Conservation (phyloP, 176 grass and related monocot genomes). For the Musa troglodytarum region DNA sequence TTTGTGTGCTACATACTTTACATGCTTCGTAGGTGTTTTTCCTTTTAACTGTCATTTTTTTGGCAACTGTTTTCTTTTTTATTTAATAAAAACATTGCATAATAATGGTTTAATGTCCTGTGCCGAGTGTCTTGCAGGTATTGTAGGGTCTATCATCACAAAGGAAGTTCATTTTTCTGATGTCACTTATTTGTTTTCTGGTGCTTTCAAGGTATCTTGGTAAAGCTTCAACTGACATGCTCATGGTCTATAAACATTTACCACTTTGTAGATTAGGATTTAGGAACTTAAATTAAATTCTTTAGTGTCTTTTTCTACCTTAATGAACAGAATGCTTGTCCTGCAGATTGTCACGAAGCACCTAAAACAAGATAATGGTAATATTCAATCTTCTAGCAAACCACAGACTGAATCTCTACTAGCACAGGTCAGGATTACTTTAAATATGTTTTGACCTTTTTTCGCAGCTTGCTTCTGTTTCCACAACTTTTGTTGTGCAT, state of each 20-base stretch:
- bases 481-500: too few relatives aligned
- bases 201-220: slow-evolving; percentile 33
- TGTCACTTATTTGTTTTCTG: slow-evolving; percentile 25
- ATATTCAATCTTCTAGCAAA: not conserved
- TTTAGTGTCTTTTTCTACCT: not conserved
- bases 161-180: slow-evolving; percentile 22
- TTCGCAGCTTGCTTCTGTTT: too few relatives aligned
- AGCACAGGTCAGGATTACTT: slow-evolving; percentile 8
- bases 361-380: slow-evolving; percentile 10
- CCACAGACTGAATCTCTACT: slow-evolving; percentile 17
- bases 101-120: too few relatives aligned
- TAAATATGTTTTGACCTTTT: too few relatives aligned
- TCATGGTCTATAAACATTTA: not conserved
- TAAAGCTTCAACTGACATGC: not conserved
- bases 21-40: too few relatives aligned
- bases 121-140: too few relatives aligned
- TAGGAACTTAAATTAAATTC: too few relatives aligned
- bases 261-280: too few relatives aligned
- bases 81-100: too few relatives aligned
- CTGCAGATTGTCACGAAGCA: slow-evolving; percentile 7
- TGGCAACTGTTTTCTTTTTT: too few relatives aligned
- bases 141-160: slow-evolving; percentile 14
- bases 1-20: too few relatives aligned
- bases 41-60: too few relatives aligned
- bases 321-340: not conserved